These are phyloP conservation scores for Mycena belliarum DNA, from an alignment of 768 basidiomycete genomes.

Conservation along the genomic window DNA sequence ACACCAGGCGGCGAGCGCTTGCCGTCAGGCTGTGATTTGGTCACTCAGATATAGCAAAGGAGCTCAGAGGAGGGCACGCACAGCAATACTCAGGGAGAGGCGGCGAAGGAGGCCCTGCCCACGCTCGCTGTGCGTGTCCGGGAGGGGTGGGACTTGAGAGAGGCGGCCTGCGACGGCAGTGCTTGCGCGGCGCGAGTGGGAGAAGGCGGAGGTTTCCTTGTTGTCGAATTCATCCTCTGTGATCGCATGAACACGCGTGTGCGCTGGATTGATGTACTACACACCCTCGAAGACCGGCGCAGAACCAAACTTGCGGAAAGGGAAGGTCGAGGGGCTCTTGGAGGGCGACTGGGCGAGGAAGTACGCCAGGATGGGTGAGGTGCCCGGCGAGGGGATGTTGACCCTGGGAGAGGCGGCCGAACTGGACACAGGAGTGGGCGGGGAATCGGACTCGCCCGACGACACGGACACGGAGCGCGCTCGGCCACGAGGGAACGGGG, in stretches of 20 bases:
- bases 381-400: constrained; percentile 53
- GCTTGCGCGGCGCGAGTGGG: constrained; percentile 65
- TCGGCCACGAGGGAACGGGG: constrained; percentile 40
- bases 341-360: constrained; percentile 66
- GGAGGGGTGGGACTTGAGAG: constrained; percentile 38
- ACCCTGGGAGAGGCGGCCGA: constrained; percentile 43
- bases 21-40: constrained; percentile 22
- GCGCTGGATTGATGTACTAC: constrained; percentile 11
- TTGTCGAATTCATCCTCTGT: constrained; percentile 41
- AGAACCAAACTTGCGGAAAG: constrained; percentile 61
- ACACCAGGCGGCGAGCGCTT: constrained; percentile 41
- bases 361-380: constrained; percentile 72
- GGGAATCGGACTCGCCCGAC: constrained; percentile 54
- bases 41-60: constrained; percentile 8
- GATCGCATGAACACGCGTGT: not conserved
- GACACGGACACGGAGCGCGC: constrained; percentile 65
- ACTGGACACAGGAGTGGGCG: constrained; percentile 54
- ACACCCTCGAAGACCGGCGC: constrained; percentile 66
- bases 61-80: too few relatives aligned
- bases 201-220: constrained; percentile 41
- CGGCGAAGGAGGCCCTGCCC: constrained; percentile 73
- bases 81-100: constrained; percentile 63
- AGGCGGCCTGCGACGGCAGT: constrained; percentile 55
- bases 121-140: constrained; percentile 58
- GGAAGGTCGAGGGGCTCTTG: constrained; percentile 55